These are phyloP conservation scores for Hyaloscypha variabilis DNA, from an alignment of 495 filamentous ascomycete genomes.

Conservation along the genomic window DNA sequence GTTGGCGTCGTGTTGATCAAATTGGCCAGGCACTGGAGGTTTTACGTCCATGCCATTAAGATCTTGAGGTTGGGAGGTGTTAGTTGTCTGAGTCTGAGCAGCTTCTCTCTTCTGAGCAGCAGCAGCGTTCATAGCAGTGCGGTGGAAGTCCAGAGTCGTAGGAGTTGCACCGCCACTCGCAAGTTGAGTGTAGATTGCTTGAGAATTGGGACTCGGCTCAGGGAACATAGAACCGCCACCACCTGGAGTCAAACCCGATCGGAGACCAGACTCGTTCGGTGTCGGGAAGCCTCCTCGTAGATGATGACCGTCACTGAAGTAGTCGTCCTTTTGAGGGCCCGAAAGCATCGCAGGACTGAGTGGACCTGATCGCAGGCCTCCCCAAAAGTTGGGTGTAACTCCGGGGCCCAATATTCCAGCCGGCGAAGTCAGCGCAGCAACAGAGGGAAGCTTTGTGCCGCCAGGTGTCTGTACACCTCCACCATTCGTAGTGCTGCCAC, in stretches of 20 bases:
- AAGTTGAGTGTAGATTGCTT: conserved; percentile 76
- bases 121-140: conserved; percentile 83
- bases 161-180: conserved; percentile 85
- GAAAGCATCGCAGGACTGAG: conserved; percentile 97
- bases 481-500: conserved; percentile 14
- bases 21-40: conserved; percentile 56
- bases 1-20: conserved; percentile 84
- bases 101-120: conserved; percentile 53
- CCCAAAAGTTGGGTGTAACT: conserved; percentile 76
- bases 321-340: conserved; percentile 68
- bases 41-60: conserved; percentile 45
- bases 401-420: conserved; percentile 75
- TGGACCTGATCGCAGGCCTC: conserved; percentile 85
- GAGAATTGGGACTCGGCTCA: conserved; percentile 83
- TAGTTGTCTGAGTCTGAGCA: conserved; percentile 32
- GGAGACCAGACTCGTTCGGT: conserved; percentile 93
- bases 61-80: conserved; percentile 53
- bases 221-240: conserved; percentile 98
- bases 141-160: conserved; percentile 89
- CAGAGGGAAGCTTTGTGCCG: conserved; percentile 86
- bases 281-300: conserved; percentile 80
- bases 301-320: conserved; percentile 78
- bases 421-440: conserved; percentile 90
- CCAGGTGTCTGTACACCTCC: conserved; percentile 78
- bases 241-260: conserved; percentile 91